Evolutionary conservation across 2,329 filamentous ascomycete genomes (phyloP), one percentile per base, ranked within the genome.

Genomic region (Aspergillus glaucus): DNA sequence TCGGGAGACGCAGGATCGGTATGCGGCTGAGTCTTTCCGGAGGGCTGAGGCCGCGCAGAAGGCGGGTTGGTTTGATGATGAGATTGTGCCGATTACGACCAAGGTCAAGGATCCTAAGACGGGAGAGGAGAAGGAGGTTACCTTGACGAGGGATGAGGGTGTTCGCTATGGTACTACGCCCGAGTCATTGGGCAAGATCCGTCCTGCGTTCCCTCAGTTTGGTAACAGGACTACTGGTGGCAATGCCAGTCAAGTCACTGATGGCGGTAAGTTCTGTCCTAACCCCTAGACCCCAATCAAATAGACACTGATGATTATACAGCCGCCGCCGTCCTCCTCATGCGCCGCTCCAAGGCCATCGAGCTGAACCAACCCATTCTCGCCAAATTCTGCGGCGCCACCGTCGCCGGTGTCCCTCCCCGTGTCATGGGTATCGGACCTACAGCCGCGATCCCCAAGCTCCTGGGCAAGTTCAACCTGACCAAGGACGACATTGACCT

Each of bases 161-260:
- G 88, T 94, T 62, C 81, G 93, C 48, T 86, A 85, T 39, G 92
- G 92, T 42, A 98, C 93, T 40, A 98, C 93, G 0, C 84, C 79
- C 55, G 92, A 95, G 70, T 73, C 77, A 0, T 76, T 98, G 52
- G 73, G 73, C 64, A 97, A 97, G 81, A 86, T 98, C 63, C 84
- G 91, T 44, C 80, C 86, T 19, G 93, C 93, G 1, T 96, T 98
- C 79, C 84, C 90, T 10, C 84, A 93, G 61, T 96, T 87, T 76
- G 93, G 93, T 3, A 80, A 88, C 60, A 82, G 79, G 63, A 93
- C 86, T 39, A 95, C 91, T 22, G 93, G 90, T 55, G 93, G 93
- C 50, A 98, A 98, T 71, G 89, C 90, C 55, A 91, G 85, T 58
- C 93, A 98, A 72, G 83, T 97, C 52, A 97, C 93, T 10, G 93